These are phyloP conservation scores for Capronia epimyces DNA, from an alignment of 2,329 filamentous ascomycete genomes.

Conservation along the genomic window DNA sequence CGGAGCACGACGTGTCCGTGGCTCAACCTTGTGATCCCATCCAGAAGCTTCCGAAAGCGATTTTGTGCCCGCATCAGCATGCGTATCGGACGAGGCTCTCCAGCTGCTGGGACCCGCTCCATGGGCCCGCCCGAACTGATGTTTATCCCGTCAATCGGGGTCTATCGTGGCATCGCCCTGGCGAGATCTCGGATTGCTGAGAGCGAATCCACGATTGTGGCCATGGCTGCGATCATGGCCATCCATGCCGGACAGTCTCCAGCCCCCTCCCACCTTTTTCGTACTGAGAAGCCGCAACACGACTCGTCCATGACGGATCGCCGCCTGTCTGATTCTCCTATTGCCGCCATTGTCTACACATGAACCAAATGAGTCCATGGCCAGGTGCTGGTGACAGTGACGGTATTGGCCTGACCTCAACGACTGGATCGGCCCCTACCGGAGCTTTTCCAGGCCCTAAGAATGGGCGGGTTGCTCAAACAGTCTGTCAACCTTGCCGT, in stretches of 20 bases:
- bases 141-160: background rate
- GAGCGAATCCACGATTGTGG: background rate
- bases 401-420: background rate
- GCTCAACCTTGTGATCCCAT: conserved; percentile 3
- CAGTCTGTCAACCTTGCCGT: background rate
- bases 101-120: background rate
- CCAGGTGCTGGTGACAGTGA: too few species aligned
- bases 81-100: background rate
- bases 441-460: background rate
- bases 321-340: background rate
- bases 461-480: background rate
- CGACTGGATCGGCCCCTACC: background rate
- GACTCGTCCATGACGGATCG: background rate
- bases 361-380: background rate
- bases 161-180: background rate
- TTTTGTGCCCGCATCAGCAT: background rate
- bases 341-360: background rate
- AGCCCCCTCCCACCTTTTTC: background rate
- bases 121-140: background rate
- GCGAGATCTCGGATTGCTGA: background rate
- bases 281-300: background rate
- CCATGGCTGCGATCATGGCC: background rate
- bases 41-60: conserved; percentile 3
- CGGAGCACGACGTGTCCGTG: background rate
- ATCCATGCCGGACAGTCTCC: background rate